These are phyloP conservation scores for Hypoxylon sp. DNA, from an alignment of 2,329 filamentous ascomycete species.

Conservation along the genomic window DNA sequence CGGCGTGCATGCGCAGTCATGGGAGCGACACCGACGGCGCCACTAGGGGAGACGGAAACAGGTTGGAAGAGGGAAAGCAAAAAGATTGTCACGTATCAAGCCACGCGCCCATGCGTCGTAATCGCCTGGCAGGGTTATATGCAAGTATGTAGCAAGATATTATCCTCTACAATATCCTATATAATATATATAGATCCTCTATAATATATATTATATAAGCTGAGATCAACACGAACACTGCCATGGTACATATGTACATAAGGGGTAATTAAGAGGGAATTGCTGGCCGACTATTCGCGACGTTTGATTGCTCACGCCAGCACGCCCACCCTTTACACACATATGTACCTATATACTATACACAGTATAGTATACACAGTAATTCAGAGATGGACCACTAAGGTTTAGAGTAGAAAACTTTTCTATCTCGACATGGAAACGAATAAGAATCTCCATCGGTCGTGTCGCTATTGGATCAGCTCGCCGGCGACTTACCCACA, in stretches of 20 bases:
- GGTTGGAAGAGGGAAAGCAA: constrained; percentile 9
- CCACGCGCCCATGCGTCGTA: constrained; percentile 8
- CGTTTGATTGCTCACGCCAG: no score
- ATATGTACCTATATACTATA: no score
- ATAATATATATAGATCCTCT: not conserved
- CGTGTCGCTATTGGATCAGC: constrained; percentile 24
- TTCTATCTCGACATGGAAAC: not conserved
- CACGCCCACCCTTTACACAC: no score
- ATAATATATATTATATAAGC: not conserved
- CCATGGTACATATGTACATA: no score
- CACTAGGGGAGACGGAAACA: constrained; percentile 20
- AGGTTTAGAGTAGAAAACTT: not conserved
- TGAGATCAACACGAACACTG: not conserved
- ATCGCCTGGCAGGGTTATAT: no score
- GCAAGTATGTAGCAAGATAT: constrained; percentile 2
- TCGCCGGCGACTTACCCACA: constrained; percentile 22
- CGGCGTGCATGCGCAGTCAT: constrained; percentile 28
- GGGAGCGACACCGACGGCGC: constrained; percentile 26
- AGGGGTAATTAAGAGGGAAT: no score
- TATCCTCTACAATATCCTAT: not conserved
- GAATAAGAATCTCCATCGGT: constrained; percentile 11
- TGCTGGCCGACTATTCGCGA: no score
- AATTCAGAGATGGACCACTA: not conserved
- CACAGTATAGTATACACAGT: no score
- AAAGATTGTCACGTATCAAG: constrained; percentile 18